Base-by-base conservation (phyloP, 2,329 filamentous ascomycete species). In the Apiospora rasikravindrae region DNA sequence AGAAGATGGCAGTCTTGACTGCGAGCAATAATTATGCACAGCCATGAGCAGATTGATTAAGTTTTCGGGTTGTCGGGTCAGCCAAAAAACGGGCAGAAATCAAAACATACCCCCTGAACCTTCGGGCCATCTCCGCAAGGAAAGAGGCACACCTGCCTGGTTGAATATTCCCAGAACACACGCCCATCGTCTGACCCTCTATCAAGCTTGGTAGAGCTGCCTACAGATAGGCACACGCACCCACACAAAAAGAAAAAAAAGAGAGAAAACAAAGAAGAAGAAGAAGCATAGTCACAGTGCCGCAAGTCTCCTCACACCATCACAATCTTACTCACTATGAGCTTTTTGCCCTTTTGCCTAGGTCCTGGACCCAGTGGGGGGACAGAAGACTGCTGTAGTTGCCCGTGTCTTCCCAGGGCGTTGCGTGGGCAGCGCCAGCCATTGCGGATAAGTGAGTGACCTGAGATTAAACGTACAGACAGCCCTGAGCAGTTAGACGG, bases 91-190 rank as follows among this genome's bases (percentile, higher is more conserved):
- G 1, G 10, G 4, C 4, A 57, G 33, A 57, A 33, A 57, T 19
- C 13, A 57, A 64, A 40, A 57, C 14, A 57, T 13, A 53, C 51
- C 8, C 10, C 10, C 33, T 19, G 0, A 19, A 40, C 6, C 33
- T 40, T 64, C 57, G 57, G 57, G 57, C 33, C 57, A 64, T 64
- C 57, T 64, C 53, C 53, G 57, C 40, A n/a, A n/a, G 33, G 19
- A 64, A 40, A 64, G 33, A 8, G 29, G 19, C 16, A 45, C 16
- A 45, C 22, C n/a, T 37, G 7, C 5, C 53, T 11, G 8, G 6
- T 29, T 4, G 24, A 29, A 16, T 19, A 5, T 8, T 33, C 10
- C 16, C 26, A 22, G 19, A n/a, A 7, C 22, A 22, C 11, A n/a
- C 45, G 22, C 45, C 45, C 45, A n/a, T 49, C 8, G 6, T n/a